phyloP scores from a whole-genome alignment of 2,329 filamentous ascomycete genomes.

The Fusarium sublunatum region DNA sequence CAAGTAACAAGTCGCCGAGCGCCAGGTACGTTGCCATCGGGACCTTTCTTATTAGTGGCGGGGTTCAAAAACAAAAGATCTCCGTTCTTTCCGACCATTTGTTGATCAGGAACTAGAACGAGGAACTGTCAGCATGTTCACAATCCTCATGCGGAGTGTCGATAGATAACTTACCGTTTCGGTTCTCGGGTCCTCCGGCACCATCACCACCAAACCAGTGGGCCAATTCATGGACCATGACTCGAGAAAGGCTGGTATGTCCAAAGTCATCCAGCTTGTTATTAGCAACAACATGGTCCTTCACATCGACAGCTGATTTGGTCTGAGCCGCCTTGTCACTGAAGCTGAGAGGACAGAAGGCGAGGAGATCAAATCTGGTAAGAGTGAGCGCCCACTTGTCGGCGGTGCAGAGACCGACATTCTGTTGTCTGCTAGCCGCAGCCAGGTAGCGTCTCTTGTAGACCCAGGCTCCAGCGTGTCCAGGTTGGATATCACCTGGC shows the following conservation, averaged over 20 bases:
- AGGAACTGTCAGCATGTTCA: neutral
- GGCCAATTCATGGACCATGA: conserved; percentile 1
- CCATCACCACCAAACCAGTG: conserved; percentile 1
- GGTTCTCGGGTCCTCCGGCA: neutral
- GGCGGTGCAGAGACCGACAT: neutral
- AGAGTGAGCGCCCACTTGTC: neutral
- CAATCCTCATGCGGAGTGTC: neutral
- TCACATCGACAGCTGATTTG: neutral
- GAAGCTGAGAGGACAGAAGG: neutral
- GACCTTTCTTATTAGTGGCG: neutral
- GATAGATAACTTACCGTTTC: neutral
- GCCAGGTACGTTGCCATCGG: neutral
- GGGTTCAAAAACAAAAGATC: neutral
- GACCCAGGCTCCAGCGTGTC: neutral
- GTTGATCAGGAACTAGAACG: neutral
- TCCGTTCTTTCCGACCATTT: neutral
- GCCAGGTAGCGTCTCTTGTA: neutral
- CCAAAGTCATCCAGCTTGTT: neutral
- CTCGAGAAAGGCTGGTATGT: neutral
- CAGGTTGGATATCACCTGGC: neutral
- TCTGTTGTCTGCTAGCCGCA: neutral
- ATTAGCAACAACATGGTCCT: neutral
- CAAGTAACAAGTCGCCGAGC: neutral
- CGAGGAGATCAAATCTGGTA: neutral
- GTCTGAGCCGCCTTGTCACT: neutral